Percentiles rank a stretch among this genome's conserved stretches.
phyloP scores from a whole-genome alignment of 225 moss, liverwort and hornwort species.

The Bryoerythrophyllum caledonicum region DNA sequence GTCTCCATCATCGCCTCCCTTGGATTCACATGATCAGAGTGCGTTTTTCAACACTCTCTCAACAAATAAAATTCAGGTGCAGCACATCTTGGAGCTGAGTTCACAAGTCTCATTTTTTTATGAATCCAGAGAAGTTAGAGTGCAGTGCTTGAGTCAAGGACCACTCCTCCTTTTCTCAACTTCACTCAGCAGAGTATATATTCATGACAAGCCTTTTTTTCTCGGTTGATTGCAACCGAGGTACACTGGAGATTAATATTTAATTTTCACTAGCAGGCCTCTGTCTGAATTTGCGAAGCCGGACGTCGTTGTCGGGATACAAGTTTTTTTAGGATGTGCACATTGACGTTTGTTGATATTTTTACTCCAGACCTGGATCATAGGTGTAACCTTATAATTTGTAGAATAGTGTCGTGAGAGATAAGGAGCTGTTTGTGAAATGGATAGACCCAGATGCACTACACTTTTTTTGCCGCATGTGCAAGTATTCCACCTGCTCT shows the following conservation, averaged over 20 bases:
- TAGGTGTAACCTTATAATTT: not conserved
- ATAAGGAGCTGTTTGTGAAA: not conserved
- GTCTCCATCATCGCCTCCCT: constrained; percentile 38
- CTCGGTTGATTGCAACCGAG: constrained; percentile 7
- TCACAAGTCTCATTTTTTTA: not conserved
- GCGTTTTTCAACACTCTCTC: too few species aligned
- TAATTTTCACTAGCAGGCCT: not conserved
- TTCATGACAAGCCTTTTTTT: constrained; percentile 2
- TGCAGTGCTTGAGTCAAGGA: too few species aligned
- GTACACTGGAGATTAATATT: not conserved
- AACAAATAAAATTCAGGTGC: not conserved
- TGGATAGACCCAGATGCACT: not conserved
- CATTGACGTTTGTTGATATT: not conserved
- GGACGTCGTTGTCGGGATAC: too few species aligned
- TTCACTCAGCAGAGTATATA: not conserved
- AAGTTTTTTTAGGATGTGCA: not conserved
- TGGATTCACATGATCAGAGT: constrained; percentile 23
- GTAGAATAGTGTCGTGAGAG: not conserved
- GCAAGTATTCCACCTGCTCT: not conserved
- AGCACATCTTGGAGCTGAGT: not conserved
- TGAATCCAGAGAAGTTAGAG: not conserved
- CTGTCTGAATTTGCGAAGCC: not conserved
- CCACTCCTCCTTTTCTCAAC: not conserved
- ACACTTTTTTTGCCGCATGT: not conserved
- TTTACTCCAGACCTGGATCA: not conserved